These are phyloP conservation scores for Syncephalastrum contaminatum DNA, from an alignment of 371 early-diverging fungal species.

Conservation along the genomic window DNA sequence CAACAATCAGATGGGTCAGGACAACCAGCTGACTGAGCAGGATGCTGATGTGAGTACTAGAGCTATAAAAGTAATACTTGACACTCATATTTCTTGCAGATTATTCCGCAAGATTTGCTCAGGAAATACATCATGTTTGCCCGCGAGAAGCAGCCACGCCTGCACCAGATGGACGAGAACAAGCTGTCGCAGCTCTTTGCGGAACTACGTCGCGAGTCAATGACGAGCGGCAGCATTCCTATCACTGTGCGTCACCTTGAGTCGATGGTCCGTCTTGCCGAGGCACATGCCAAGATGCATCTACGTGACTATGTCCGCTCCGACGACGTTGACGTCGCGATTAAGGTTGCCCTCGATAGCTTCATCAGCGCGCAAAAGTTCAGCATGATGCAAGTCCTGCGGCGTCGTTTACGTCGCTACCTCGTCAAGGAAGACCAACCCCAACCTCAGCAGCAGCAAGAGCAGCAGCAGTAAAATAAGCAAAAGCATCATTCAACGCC, in stretches of 20 bases:
- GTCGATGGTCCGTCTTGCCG: constrained; percentile 96
- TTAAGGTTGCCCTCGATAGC: constrained; percentile 89
- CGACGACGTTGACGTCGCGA: constrained; percentile 97
- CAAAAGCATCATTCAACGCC: no score
- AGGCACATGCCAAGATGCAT: constrained; percentile 98
- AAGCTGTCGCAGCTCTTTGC: constrained; percentile 88
- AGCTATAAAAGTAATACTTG: not conserved
- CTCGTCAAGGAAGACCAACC: no score
- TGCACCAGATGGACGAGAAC: constrained; percentile 87
- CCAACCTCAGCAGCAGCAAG: no score
- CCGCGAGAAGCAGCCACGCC: constrained; percentile 82
- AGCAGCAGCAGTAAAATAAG: no score
- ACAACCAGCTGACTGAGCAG: constrained; percentile 22
- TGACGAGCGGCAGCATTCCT: constrained; percentile 90
- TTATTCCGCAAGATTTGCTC: constrained; percentile 85
- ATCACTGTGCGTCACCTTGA: constrained; percentile 99
- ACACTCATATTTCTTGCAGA: constrained; percentile 23
- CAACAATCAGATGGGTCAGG: constrained; percentile 36
- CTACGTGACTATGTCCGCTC: constrained; percentile 90
- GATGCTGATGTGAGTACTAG: constrained; percentile 45
- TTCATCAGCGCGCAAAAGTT: constrained; percentile 98
- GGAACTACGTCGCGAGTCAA: constrained; percentile 93
- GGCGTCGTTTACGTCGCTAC: constrained; percentile 15
- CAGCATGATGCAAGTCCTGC: constrained; percentile 85
- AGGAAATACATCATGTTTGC: constrained; percentile 99